Conservation (phyloP, 305 asterid species). For the Fraxinus floribunda region DNA sequence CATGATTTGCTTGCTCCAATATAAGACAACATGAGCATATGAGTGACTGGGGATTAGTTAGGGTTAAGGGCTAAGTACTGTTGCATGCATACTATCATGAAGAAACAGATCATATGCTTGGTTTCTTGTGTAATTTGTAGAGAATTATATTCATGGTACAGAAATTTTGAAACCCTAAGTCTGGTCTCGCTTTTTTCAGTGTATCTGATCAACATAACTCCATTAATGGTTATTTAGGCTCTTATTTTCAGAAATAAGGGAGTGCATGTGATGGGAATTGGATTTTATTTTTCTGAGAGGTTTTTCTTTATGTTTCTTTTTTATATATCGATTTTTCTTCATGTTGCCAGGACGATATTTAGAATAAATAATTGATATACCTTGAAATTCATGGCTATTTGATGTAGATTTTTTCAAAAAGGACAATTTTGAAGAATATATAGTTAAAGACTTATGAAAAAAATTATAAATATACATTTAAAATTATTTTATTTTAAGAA, state of each 20-base stretch:
- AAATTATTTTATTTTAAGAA: too few species aligned
- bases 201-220: not conserved
- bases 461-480: too few species aligned
- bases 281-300: not conserved
- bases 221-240: not conserved
- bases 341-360: not conserved
- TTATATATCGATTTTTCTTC: not conserved
- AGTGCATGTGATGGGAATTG: not conserved
- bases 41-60: not conserved
- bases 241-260: not conserved
- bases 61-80: not conserved
- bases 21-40: slow-evolving; percentile 1
- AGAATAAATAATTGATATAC: not conserved
- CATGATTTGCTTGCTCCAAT: slow-evolving; percentile 1
- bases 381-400: not conserved
- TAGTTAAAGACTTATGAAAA: too few species aligned
- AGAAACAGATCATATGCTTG: not conserved
- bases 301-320: not conserved
- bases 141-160: not conserved
- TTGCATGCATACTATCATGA: not conserved
- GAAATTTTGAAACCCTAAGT: not conserved
- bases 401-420: not conserved
- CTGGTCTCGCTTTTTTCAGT: not conserved
- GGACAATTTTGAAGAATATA: not conserved
- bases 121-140: not conserved